phyloP scores from a whole-genome alignment of 768 basidiomycete species.

The Sporobolomyces phaffii region DNA sequence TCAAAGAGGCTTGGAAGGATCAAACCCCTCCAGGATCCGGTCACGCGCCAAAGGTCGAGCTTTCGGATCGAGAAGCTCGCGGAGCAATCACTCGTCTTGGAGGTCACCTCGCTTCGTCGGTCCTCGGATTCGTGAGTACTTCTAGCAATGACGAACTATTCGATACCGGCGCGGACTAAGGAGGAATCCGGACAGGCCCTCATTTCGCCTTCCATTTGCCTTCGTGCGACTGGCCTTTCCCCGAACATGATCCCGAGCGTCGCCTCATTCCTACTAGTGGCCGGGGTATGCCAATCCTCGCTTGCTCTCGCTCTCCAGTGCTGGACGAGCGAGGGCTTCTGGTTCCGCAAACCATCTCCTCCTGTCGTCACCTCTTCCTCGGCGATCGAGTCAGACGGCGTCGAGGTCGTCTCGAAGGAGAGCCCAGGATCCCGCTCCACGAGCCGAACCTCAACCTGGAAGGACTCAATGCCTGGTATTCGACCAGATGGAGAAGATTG shows the following conservation, averaged over 20 bases:
- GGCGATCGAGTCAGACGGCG: not conserved
- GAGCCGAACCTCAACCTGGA: constrained; percentile 8
- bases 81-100: constrained; percentile 29
- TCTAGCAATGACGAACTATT: too few species aligned
- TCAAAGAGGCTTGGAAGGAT: constrained; percentile 13
- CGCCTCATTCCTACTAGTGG: constrained; percentile 17
- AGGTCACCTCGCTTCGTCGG: constrained; percentile 13
- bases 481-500: constrained; percentile 8
- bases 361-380: constrained; percentile 23
- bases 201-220: constrained; percentile 19
- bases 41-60: constrained; percentile 19
- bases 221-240: not conserved
- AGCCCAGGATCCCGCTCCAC: not conserved
- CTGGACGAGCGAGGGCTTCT: constrained; percentile 29
- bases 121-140: constrained; percentile 22
- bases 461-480: constrained; percentile 10
- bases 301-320: constrained; percentile 24
- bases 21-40: constrained; percentile 14
- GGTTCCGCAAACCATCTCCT: not conserved
- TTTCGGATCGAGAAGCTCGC: constrained; percentile 15
- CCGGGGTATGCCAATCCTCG: constrained; percentile 20
- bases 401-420: not conserved
- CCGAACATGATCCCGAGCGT: too few species aligned
- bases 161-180: not conserved
- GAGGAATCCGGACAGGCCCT: constrained; percentile 5